Percentiles rank a stretch among this genome's conserved stretches.
phyloP scores from a whole-genome alignment of 306 rosid species.

The Vachellia collinsii region DNA sequence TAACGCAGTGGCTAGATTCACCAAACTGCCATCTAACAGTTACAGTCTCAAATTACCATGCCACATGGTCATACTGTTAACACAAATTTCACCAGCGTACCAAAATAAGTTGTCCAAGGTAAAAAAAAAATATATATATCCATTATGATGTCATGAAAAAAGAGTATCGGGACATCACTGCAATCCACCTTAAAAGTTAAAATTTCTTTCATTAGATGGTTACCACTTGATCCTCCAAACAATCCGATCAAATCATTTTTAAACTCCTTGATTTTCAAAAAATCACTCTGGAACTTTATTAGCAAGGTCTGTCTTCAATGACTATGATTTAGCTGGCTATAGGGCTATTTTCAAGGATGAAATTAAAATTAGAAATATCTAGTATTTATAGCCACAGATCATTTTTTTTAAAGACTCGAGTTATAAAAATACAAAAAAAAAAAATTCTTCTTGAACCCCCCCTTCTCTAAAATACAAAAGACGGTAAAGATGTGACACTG shows the following conservation, averaged over 20 bases:
- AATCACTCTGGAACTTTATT: background rate
- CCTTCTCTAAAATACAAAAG: conserved; percentile 3
- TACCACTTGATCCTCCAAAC: background rate
- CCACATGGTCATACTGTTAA: background rate
- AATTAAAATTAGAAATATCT: too few species aligned
- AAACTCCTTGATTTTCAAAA: background rate
- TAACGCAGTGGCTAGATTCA: background rate
- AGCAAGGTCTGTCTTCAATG: too few species aligned
- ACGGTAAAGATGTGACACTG: background rate
- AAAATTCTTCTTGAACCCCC: background rate
- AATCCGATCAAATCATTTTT: background rate
- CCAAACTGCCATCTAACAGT: conserved; percentile 12
- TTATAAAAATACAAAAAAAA: conserved; percentile 10
- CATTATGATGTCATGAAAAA: conserved; percentile 9
- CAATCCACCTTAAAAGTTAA: background rate
- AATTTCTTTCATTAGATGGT: background rate
- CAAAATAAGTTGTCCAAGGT: background rate
- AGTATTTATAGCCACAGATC: background rate
- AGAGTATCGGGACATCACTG: background rate
- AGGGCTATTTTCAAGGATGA: too few species aligned
- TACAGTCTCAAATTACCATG: background rate
- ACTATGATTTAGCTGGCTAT: too few species aligned
- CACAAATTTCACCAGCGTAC: background rate
- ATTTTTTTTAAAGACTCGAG: background rate
- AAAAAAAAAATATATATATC: conserved; percentile 6